phyloP scores from a whole-genome alignment of 257 asterid genomes.

The Thymus quinquecostatus region DNA sequence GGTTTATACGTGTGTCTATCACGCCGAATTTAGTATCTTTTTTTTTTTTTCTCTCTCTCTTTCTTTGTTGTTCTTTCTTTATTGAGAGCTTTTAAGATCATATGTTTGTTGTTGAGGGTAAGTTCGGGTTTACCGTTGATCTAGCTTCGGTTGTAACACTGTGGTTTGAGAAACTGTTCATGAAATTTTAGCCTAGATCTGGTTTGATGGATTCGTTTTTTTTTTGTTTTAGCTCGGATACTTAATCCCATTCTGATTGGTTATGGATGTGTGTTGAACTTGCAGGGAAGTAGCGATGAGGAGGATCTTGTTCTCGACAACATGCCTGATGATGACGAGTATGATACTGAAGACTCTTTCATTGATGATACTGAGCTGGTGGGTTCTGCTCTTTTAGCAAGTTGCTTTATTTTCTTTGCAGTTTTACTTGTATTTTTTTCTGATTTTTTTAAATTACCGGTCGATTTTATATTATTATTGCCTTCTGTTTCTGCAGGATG shows the following conservation, averaged over 20 bases:
- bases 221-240: not conserved
- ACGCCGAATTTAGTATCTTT: not conserved
- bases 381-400: constrained; percentile 34
- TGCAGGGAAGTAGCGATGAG: constrained; percentile 82
- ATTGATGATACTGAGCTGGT: constrained; percentile 92
- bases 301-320: constrained; percentile 77
- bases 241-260: constrained; percentile 6
- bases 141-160: constrained; percentile 5
- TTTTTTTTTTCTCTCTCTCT: not conserved
- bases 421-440: not conserved
- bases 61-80: not conserved
- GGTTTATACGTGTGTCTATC: constrained; percentile 8
- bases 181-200: constrained; percentile 5
- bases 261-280: constrained; percentile 9
- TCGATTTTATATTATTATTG: constrained; percentile 1
- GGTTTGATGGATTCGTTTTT: not conserved
- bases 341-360: constrained; percentile 90
- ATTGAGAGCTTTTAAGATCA: not conserved
- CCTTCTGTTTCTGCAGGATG: constrained; percentile 63
- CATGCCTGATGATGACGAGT: constrained; percentile 87
- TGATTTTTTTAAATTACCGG: not conserved
- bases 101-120: constrained; percentile 2
- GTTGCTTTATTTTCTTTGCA: not conserved
- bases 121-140: not conserved
- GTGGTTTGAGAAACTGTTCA: not conserved